A percentile compares a stretch with the other conserved stretches of the same genome.
These are phyloP conservation scores for Cutaneotrichosporon sp. DNA, from an alignment of 1,284 basidiomycete species.

Conservation along the genomic window DNA sequence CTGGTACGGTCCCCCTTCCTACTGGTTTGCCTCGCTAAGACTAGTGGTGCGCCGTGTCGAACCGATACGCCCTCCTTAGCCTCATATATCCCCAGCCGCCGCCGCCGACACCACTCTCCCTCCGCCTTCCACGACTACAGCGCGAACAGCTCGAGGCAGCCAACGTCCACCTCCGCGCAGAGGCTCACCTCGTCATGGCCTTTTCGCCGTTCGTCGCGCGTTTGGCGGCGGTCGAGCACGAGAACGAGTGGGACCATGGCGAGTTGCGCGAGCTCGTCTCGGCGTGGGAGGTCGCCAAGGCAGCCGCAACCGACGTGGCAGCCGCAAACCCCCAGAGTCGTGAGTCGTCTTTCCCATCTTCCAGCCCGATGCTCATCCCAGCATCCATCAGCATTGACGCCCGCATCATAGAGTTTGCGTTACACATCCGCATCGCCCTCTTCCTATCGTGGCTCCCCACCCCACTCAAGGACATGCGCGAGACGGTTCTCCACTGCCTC, in stretches of 20 bases:
- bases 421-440: conserved; percentile 16
- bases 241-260: conserved; percentile 1
- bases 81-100: conserved; percentile 16
- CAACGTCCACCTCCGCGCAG: conserved; percentile 20
- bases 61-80: conserved; percentile 17
- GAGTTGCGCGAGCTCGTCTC: conserved; percentile 5
- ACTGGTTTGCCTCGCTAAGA: background rate
- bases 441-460: conserved; percentile 22
- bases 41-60: conserved; percentile 23
- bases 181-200: conserved; percentile 12
- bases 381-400: conserved; percentile 18
- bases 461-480: conserved; percentile 18
- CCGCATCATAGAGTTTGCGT: conserved; percentile 14
- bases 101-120: conserved; percentile 14
- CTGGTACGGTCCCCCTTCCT: conserved; percentile 9
- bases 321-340: background rate
- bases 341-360: background rate
- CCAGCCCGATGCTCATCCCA: conserved; percentile 3
- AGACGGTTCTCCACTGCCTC: conserved; percentile 10
- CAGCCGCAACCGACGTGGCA: background rate
- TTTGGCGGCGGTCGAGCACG: conserved; percentile 15
- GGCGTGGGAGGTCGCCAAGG: conserved; percentile 7
- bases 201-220: conserved; percentile 14
- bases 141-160: conserved; percentile 19
- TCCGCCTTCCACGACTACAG: conserved; percentile 12